Evolutionary conservation across 768 basidiomycete genomes (phyloP).

Genomic region (Xerocomus potaroensis): DNA sequence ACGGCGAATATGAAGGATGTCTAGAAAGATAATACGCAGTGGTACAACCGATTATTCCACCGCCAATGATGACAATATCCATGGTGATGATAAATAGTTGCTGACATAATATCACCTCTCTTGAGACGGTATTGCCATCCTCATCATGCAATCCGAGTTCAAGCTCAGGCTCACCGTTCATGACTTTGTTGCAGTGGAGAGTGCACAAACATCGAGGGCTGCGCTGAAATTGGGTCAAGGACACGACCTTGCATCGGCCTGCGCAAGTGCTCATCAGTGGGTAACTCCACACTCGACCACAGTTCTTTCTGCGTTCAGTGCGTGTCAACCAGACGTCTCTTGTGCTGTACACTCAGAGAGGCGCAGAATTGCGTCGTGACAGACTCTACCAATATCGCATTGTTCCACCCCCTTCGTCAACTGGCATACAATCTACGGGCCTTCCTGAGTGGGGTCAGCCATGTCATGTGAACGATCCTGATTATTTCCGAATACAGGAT

Average conservation of each 20-base stretch:
- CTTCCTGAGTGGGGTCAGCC: conserved; percentile 39
- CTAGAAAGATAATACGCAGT: conserved; percentile 76
- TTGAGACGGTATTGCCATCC: not conserved
- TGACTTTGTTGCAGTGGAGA: conserved; percentile 12
- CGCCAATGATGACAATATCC: conserved; percentile 74
- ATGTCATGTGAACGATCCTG: conserved; percentile 27
- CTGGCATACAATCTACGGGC: not conserved
- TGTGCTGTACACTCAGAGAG: conserved; percentile 5
- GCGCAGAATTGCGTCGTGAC: conserved; percentile 13
- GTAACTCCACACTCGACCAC: conserved; percentile 11
- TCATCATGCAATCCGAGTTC: not conserved
- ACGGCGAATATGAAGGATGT: conserved; percentile 44
- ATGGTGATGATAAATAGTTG: conserved; percentile 13
- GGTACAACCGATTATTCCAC: conserved; percentile 82
- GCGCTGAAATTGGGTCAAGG: conserved; percentile 14
- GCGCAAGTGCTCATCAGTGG: conserved; percentile 16
- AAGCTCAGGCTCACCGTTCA: conserved; percentile 17
- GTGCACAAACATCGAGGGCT: not conserved
- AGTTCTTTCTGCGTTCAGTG: conserved; percentile 20
- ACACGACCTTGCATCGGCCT: conserved; percentile 17
- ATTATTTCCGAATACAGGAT: conserved; percentile 34
- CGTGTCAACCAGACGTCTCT: conserved; percentile 5
- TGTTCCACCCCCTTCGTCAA: conserved; percentile 14
- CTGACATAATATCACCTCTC: conserved; percentile 1
- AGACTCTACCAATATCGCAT: conserved; percentile 22